Conservation (phyloP, 768 basidiomycete species). For the Tylopilus felleus region DNA sequence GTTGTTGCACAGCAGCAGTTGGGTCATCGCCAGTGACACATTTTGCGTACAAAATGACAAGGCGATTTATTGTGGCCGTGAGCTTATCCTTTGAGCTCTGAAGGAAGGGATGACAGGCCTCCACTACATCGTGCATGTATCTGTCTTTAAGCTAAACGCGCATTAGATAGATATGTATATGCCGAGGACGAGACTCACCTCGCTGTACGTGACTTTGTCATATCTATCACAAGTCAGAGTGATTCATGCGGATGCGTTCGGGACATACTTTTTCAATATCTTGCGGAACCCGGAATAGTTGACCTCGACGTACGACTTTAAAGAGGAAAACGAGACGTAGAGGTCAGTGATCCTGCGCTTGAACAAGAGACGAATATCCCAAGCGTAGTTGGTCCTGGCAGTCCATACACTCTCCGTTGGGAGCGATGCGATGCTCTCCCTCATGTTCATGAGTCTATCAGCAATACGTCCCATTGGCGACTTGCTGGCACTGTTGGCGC, state of each 20-base stretch:
- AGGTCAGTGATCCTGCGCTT: constrained; percentile 85
- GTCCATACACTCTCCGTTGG: constrained; percentile 66
- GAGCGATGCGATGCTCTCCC: constrained; percentile 49
- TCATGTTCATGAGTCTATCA: constrained; percentile 48
- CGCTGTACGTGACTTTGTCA: constrained; percentile 86
- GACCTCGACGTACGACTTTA: constrained; percentile 85
- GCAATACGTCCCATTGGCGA: constrained; percentile 42
- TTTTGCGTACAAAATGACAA: constrained; percentile 76
- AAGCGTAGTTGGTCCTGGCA: constrained; percentile 73
- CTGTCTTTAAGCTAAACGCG: constrained; percentile 61
- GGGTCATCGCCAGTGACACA: constrained; percentile 78
- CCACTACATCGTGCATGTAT: constrained; percentile 72
- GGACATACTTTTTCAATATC: constrained; percentile 87
- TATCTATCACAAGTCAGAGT: constrained; percentile 51
- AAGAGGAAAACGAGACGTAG: constrained; percentile 70
- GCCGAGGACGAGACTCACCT: constrained; percentile 34
- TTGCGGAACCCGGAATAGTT: constrained; percentile 94
- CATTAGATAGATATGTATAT: neutral
- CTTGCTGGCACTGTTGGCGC: constrained; percentile 23
- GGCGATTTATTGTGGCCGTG: constrained; percentile 50
- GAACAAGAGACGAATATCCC: constrained; percentile 78
- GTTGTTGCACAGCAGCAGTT: constrained; percentile 68
- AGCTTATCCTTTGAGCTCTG: constrained; percentile 59
- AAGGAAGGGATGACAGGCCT: constrained; percentile 66
- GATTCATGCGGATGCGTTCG: neutral